Percentiles rank a stretch among this genome's conserved stretches.
phyloP scores from a whole-genome alignment of 2,329 filamentous ascomycete species.

The Pseudovirgaria hyperparasitica region DNA sequence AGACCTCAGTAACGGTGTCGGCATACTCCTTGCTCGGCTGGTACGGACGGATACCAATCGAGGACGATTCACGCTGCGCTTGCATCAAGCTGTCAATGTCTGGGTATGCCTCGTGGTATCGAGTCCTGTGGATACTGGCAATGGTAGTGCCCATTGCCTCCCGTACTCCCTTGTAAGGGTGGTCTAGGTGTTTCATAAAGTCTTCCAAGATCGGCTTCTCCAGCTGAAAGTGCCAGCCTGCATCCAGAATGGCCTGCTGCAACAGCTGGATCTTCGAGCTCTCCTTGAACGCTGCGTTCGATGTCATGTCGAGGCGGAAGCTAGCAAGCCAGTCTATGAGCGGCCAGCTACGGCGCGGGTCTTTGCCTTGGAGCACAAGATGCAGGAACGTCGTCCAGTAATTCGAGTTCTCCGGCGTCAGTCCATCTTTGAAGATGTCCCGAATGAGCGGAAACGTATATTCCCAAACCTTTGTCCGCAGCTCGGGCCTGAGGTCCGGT shows the following conservation, averaged over 20 bases:
- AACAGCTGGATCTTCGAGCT: conserved; percentile 89
- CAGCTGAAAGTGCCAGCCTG: conserved; percentile 91
- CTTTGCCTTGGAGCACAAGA: conserved; percentile 74
- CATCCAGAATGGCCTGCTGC: conserved; percentile 74
- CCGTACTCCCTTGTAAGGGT: conserved; percentile 94
- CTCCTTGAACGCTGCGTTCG: conserved; percentile 97
- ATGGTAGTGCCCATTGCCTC: conserved; percentile 89
- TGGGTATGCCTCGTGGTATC: conserved; percentile 88
- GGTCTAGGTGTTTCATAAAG: conserved; percentile 83
- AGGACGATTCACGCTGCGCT: conserved; percentile 65
- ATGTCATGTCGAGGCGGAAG: conserved; percentile 86
- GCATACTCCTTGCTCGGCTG: conserved; percentile 62
- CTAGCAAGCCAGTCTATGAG: conserved; percentile 69
- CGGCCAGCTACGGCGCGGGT: conserved; percentile 77
- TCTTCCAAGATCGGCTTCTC: conserved; percentile 80
- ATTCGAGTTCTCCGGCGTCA: conserved; percentile 85
- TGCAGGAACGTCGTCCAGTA: conserved; percentile 96
- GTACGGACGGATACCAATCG: conserved; percentile 77
- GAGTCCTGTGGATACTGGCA: conserved; percentile 75
- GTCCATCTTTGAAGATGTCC: conserved; percentile 73
- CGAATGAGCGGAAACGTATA: conserved; percentile 84
- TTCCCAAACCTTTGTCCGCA: conserved; percentile 68
- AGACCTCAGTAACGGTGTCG: conserved; percentile 59
- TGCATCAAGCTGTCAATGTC: conserved; percentile 64
- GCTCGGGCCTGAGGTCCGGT: conserved; percentile 60